phyloP scores from a whole-genome alignment of 192 early-diverging fungal genomes.

The Gryganskiella cystojenkinii region DNA sequence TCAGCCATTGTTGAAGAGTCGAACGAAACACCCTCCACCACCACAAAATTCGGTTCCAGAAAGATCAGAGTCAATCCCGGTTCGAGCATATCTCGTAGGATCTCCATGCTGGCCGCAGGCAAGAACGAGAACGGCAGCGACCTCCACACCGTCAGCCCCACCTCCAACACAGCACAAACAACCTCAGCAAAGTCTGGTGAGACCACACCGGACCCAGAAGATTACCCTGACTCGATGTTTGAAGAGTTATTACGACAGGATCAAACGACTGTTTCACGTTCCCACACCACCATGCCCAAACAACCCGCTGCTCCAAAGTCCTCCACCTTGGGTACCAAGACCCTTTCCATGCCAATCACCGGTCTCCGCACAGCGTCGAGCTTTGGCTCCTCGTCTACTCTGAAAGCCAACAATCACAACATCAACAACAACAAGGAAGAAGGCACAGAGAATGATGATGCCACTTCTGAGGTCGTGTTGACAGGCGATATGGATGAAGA shows the following conservation, averaged over 20 bases:
- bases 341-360: conserved; percentile 8
- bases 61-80: conserved; percentile 31
- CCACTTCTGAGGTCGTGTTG: conserved; percentile 10
- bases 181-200: neutral
- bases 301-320: conserved; percentile 9
- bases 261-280: conserved; percentile 29
- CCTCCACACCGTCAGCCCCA: conserved; percentile 23
- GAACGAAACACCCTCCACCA: conserved; percentile 15
- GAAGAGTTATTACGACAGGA: conserved; percentile 43
- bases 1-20: neutral
- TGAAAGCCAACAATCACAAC: neutral
- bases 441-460: conserved; percentile 6
- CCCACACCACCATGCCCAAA: conserved; percentile 28
- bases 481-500: conserved; percentile 47
- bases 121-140: conserved; percentile 51
- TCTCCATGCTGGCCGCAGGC: conserved; percentile 39
- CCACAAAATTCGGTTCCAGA: conserved; percentile 29
- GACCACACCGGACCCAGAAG: conserved; percentile 26
- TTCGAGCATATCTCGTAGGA: conserved; percentile 41
- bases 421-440: too few species aligned
- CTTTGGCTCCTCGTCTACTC: conserved; percentile 8
- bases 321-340: conserved; percentile 15
- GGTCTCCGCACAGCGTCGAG: conserved; percentile 1
- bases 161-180: conserved; percentile 4
- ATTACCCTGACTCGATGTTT: conserved; percentile 46